Evolutionary conservation across 2,329 filamentous ascomycete species (phyloP).

Genomic region (Zalaria sp.): DNA sequence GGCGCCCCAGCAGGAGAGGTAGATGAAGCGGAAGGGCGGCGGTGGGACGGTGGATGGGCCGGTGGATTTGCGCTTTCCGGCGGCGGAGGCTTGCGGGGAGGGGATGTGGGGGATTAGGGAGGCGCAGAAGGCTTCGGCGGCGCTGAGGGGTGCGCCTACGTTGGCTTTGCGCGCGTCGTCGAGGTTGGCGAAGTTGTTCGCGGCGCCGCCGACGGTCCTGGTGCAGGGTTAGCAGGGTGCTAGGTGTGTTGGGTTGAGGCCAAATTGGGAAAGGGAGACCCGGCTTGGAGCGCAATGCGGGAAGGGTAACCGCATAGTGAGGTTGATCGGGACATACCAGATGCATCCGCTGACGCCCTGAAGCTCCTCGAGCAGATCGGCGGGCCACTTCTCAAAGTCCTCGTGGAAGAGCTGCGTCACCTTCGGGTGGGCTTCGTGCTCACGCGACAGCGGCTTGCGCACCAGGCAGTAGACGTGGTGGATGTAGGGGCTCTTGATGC

Average conservation of each 20-base stretch:
- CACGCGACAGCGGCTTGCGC: conserved; percentile 13
- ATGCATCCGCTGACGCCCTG: conserved; percentile 31
- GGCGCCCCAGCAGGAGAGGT: conserved; percentile 22
- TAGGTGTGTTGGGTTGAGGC: too few relatives aligned
- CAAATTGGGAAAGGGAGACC: too few relatives aligned
- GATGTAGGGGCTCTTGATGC: conserved; percentile 34
- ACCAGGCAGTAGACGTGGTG: conserved; percentile 23
- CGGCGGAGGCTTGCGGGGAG: conserved; percentile 4
- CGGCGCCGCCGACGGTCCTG: conserved; percentile 13
- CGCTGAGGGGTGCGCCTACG: conserved; percentile 15
- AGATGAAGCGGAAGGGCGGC: conserved; percentile 29
- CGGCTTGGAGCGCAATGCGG: too few relatives aligned
- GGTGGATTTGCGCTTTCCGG: neutral
- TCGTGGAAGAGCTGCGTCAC: conserved; percentile 23
- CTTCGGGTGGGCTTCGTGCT: conserved; percentile 16
- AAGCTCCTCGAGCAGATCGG: conserved; percentile 25
- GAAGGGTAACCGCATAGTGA: too few relatives aligned
- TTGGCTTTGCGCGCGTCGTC: conserved; percentile 17
- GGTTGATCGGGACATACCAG: too few relatives aligned
- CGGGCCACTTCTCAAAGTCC: conserved; percentile 40
- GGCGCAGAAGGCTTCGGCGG: conserved; percentile 17
- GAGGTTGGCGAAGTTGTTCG: conserved; percentile 12
- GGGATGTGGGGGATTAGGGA: conserved; percentile 11
- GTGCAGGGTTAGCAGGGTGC: neutral
- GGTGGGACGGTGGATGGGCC: neutral